Base-by-base conservation (phyloP, 1,284 basidiomycete species). In the Ganoderma multipileum region DNA sequence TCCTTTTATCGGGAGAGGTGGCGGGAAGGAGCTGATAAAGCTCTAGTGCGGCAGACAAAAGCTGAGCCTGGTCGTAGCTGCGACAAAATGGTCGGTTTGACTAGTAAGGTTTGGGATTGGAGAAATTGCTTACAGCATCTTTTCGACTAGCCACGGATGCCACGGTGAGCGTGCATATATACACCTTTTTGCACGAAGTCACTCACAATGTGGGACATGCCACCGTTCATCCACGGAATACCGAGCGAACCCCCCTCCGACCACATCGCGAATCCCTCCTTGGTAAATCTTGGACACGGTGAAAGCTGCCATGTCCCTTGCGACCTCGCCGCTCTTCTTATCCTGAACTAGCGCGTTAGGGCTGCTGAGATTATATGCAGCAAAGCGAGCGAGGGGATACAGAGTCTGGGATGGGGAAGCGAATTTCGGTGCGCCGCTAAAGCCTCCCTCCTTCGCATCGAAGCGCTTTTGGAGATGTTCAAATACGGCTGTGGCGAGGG, bases 231-330 rank as follows among this genome's bases (percentile, higher is more conserved):
- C 84, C 7, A 85, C 83, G 16, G 80, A 82, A 68, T 85, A 84
- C 61, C 84, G 64, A 18, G 83, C 78, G 50, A 85, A 78, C 1
- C 83, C 84, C 18, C 79, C 79, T 0, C 83, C 83, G 0, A 84
- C 79, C 66, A 81, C 80, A 69, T 85, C 84, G n/a, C 80, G 75
- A n/a, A 85, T 82, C 0, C 83, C 84, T 38, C 84, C 83, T 33
- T 78, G 73, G 75, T 80, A 81, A 20, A 85, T 83, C 54, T 68
- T 76, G 14, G 68, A 64, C 68, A 79, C 65, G 3, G 76, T 76
- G 14, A 70, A 61, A 18, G 73, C 75, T 16, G 74, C 77, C 75
- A 77, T 80, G 68, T 75, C 75, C 38, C 66, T 68, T 26, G 73
- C 71, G n/a, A 38, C 66, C 64, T 72, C 64, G 20, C 74, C 76